Base-by-base conservation (phyloP, 768 basidiomycete species). In the Hemileccinum rubropunctum region DNA sequence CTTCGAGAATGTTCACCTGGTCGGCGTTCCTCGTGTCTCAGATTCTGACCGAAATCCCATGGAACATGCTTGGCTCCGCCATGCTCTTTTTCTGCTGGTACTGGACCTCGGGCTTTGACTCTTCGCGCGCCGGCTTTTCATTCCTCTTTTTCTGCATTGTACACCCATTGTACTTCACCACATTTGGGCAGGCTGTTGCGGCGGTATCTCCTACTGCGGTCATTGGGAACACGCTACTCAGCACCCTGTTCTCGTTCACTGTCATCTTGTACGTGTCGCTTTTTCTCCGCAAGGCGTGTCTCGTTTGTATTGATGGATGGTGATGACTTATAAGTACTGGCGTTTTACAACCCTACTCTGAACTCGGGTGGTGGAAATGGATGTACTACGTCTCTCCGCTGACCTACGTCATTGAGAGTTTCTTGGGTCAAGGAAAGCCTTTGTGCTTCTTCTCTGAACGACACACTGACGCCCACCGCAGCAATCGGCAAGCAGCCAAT, bases 1-100 rank as follows among this genome's bases (percentile, higher is more conserved):
- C 83, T 0, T 81, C 80, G 41, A 71, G 76, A 39, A 84, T 81
- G 75, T 86, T 84, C 62, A 72, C 71, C 56, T 86, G 83, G 83
- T 73, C 78, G 0, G 78, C 81, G 0, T 67, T 83, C 28, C 52
- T 81, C n/a, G 75, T 79, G 1, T 72, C 82, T 0, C 77, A 79
- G 56, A 65, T 83, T 20, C 50, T 82, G 12, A 67, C 69, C 30
- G 77, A 78, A 59, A 38, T 75, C 2, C 75, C 75, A 14, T 72
- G 74, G 63, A 77, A 77, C 50, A 71, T 76, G 17, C 14, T 71
- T 36, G 63, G 62, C 8, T 69, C 72, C 0, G 65, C 73, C 9
- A 6, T 79, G 23, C 73, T 72, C 61, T 79, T 74, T 61, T 38
- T 72, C 39, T 74, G 73, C 61, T 81, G 76, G 76, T 79, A 73